Percentiles rank a stretch among this genome's conserved stretches.
These are phyloP conservation scores for Gossypium raimondii DNA, from an alignment of 345 rosid species.

Conservation along the genomic window DNA sequence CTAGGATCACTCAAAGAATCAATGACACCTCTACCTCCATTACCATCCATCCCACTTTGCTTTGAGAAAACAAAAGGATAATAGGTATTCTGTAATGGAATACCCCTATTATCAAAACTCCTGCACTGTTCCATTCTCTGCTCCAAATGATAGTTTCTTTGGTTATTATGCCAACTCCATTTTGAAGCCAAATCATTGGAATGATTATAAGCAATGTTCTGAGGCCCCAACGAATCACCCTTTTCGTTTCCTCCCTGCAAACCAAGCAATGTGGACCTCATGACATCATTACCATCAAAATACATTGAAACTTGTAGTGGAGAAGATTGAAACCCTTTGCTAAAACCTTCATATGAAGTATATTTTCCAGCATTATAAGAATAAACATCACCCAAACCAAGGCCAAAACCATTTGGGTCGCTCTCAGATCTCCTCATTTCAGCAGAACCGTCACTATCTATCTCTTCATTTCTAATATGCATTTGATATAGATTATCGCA, in stretches of 20 bases:
- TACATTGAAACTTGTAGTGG: slow-evolving; percentile 20
- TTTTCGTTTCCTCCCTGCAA: slow-evolving; percentile 24
- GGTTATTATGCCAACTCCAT: slow-evolving; percentile 19
- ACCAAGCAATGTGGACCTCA: slow-evolving; percentile 29
- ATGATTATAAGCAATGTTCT: slow-evolving; percentile 18
- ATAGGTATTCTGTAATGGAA: slow-evolving; percentile 13
- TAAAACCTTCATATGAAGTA: slow-evolving; percentile 24
- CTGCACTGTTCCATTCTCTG: slow-evolving; percentile 27
- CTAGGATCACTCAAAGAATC: slow-evolving; percentile 20
- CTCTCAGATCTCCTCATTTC: slow-evolving; percentile 32
- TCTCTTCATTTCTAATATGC: slow-evolving; percentile 40
- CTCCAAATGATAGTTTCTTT: slow-evolving; percentile 30
- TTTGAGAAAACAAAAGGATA: slow-evolving; percentile 19
- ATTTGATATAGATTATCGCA: slow-evolving; percentile 35
- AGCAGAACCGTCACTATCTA: slow-evolving; percentile 14
- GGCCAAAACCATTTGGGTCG: slow-evolving; percentile 28
- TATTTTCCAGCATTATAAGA: slow-evolving; percentile 24
- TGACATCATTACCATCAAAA: slow-evolving; percentile 18
- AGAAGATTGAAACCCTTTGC: slow-evolving; percentile 26
- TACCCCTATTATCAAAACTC: slow-evolving; percentile 14
- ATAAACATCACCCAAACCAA: slow-evolving; percentile 28
- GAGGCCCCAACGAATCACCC: slow-evolving; percentile 31
- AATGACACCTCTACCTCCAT: slow-evolving; percentile 17
- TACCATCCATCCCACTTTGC: slow-evolving; percentile 21
- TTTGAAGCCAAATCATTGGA: slow-evolving; percentile 17